A percentile compares a stretch with the other conserved stretches of the same genome.
Evolutionary conservation across 495 filamentous ascomycete species (phyloP).

Genomic region (Xylaria nigripes): DNA sequence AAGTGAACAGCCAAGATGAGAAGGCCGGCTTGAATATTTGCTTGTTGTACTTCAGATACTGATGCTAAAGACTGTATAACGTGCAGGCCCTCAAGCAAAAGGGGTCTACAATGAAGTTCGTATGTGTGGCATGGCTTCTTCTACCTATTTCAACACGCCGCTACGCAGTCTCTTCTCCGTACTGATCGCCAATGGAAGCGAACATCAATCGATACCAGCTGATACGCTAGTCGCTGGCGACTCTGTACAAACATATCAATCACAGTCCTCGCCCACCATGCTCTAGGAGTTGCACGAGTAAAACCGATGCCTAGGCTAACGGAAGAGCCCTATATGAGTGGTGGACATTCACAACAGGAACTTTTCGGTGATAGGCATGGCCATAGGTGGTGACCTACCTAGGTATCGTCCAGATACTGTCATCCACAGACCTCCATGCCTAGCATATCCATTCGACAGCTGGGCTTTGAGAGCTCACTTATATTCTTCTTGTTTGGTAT

Average conservation of each 20-base stretch:
- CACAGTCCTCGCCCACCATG: background rate
- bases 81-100: conserved; percentile 17
- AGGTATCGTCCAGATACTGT: conserved; percentile 55
- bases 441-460: conserved; percentile 50
- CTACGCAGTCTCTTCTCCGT: conserved; percentile 29
- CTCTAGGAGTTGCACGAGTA: background rate
- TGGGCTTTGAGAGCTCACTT: conserved; percentile 30
- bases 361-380: background rate
- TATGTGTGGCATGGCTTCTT: conserved; percentile 32
- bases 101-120: conserved; percentile 29
- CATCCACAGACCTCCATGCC: conserved; percentile 59
- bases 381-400: background rate
- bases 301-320: too few species aligned
- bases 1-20: background rate
- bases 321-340: too few species aligned
- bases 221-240: conserved; percentile 48
- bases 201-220: conserved; percentile 59
- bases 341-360: background rate
- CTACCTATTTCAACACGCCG: conserved; percentile 16
- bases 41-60: too few species aligned
- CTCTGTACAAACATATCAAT: conserved; percentile 1
- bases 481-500: background rate
- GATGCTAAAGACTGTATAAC: too few species aligned
- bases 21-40: too few species aligned
- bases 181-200: conserved; percentile 43